These are phyloP conservation scores for Sphagnum tenellum DNA, from an alignment of 225 moss, liverwort and hornwort species.

Conservation along the genomic window DNA sequence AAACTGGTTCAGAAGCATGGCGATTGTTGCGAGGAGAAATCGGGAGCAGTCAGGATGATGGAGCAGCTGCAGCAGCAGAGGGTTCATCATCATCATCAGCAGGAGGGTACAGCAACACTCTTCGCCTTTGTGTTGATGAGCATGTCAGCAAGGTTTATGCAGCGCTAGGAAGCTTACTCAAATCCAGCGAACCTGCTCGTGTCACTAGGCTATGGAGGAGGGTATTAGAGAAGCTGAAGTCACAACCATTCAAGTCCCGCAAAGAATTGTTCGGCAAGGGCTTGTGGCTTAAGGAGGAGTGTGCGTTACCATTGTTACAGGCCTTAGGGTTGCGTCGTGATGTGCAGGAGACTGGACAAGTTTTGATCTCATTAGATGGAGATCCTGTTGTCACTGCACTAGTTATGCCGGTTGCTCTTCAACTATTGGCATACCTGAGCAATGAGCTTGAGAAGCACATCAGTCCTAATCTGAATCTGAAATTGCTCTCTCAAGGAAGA, in stretches of 20 bases:
- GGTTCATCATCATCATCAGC: neutral
- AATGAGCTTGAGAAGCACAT: constrained; percentile 22
- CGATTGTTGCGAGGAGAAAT: constrained; percentile 46
- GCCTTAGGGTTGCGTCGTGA: constrained; percentile 28
- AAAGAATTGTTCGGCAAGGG: constrained; percentile 28
- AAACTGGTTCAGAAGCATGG: constrained; percentile 60
- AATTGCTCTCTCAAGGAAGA: constrained; percentile 27
- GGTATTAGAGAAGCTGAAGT: constrained; percentile 34
- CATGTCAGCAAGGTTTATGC: constrained; percentile 36
- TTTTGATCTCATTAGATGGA: constrained; percentile 29
- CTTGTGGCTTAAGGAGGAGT: constrained; percentile 49
- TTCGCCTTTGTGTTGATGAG: constrained; percentile 38
- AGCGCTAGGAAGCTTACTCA: constrained; percentile 36
- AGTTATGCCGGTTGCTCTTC: constrained; percentile 44
- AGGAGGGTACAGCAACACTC: constrained; percentile 5
- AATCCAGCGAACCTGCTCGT: constrained; percentile 17
- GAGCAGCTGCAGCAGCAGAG: neutral
- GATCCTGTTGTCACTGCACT: constrained; percentile 37
- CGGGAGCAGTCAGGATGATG: constrained; percentile 11
- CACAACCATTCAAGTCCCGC: constrained; percentile 44
- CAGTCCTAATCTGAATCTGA: constrained; percentile 12
- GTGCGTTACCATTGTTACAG: constrained; percentile 31
- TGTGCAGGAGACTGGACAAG: constrained; percentile 29
- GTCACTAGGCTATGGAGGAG: constrained; percentile 19
- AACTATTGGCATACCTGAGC: constrained; percentile 37